Evolutionary conservation across 768 basidiomycete genomes (phyloP).

Genomic region (Sporobolomyces pararoseus): DNA sequence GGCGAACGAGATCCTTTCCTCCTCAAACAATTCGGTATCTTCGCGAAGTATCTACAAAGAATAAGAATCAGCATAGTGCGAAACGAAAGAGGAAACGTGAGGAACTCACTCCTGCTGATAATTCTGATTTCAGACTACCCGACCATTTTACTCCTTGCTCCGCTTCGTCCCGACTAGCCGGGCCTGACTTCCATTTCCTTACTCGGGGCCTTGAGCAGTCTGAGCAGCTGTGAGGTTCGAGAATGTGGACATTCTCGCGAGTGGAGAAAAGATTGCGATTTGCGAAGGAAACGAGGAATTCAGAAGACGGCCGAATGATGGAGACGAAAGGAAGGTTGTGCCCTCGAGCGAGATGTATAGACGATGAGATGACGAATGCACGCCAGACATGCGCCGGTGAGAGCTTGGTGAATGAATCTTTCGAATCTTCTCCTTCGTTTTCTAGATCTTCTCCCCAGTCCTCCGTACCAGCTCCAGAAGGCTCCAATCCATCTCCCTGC

Average conservation of each 20-base stretch:
- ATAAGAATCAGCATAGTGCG: not conserved
- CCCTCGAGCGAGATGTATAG: not conserved
- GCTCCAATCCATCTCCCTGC: not conserved
- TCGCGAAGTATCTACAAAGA: not conserved
- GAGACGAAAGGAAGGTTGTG: not conserved
- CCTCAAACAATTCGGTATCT: not conserved
- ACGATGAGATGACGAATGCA: slow-evolving; percentile 18
- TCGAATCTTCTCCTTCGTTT: too few species aligned
- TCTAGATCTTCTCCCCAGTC: slow-evolving; percentile 9
- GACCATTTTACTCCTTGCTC: slow-evolving; percentile 2
- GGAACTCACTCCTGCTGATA: not conserved
- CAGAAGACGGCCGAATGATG: not conserved
- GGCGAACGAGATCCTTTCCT: slow-evolving; percentile 4
- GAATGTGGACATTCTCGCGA: not conserved
- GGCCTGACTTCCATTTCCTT: not conserved
- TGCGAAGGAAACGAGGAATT: slow-evolving; percentile 16
- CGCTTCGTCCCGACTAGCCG: slow-evolving; percentile 2
- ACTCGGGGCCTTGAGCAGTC: slow-evolving; percentile 2
- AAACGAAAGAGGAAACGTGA: not conserved
- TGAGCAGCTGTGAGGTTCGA: not conserved
- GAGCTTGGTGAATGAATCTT: not conserved
- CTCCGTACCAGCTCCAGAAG: not conserved
- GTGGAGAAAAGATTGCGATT: slow-evolving; percentile 4
- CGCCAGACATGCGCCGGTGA: slow-evolving; percentile 10
- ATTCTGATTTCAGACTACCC: not conserved